Base-by-base conservation (phyloP, 352 stramenopile species). In the Thalassiosira allenii region DNA sequence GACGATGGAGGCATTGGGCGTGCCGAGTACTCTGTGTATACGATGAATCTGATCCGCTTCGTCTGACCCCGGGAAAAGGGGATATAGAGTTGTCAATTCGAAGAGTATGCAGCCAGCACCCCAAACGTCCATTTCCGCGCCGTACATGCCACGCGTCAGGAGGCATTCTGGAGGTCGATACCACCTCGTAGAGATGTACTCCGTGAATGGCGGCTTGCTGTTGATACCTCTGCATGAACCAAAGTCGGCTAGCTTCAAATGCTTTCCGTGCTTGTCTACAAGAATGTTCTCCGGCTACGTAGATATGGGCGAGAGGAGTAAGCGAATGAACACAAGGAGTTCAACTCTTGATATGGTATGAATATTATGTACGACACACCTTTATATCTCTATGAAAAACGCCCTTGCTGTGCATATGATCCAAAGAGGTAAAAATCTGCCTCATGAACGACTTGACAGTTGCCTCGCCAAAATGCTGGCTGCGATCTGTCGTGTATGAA, bases 311-410 rank as follows among this genome's bases (percentile, higher is more conserved):
- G 34, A 22, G 30, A 43, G 9, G n/a, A 63, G 30, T 49, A n/a
- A n/a, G n/a, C n/a, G n/a, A n/a, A n/a, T n/a, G n/a, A n/a, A n/a
- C n/a, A n/a, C n/a, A n/a, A n/a, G n/a, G n/a, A n/a, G n/a, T n/a
- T n/a, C n/a, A n/a, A n/a, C n/a, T n/a, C n/a, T n/a, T n/a, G n/a
- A n/a, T n/a, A n/a, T n/a, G n/a, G n/a, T 17, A 47, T 17, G 17
- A 47, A 54, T 22, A 22, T 25, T 14, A 54, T 20, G 4, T 25
- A 25, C 49, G 27, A 12, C 72, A 61, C 33, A 82, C 73, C 73
- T 84, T 98, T 64, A 98, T 98, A 67, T 98, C 96, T 17, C 96
- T 92, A 63, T 98, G 96, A 83, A 98, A 98, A 71, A 98, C 98
- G 52, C 96, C 96, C 67, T 98, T 98, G 54, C 96, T 91, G 81